These are phyloP conservation scores for Cercospora janseana DNA, from an alignment of 2,329 filamentous ascomycete species.

Conservation along the genomic window DNA sequence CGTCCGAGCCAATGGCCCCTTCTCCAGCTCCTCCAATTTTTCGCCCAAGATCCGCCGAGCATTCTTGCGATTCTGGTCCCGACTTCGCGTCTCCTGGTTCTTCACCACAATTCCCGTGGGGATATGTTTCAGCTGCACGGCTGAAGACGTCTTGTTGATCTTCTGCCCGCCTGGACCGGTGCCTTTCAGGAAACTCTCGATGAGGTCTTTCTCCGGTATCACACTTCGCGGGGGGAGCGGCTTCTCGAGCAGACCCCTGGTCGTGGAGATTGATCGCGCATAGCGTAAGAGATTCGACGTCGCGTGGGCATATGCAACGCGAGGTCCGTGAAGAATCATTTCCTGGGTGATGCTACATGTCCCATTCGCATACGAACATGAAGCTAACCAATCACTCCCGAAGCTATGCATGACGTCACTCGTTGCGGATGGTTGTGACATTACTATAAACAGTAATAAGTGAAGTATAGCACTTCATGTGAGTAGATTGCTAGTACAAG, in stretches of 20 bases:
- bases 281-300: background rate
- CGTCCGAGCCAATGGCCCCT: conserved; percentile 67
- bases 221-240: conserved; percentile 73
- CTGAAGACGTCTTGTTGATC: conserved; percentile 97
- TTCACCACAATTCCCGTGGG: conserved; percentile 93
- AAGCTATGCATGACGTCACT: too few relatives aligned
- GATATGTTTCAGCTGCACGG: conserved; percentile 86
- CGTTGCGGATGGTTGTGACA: too few relatives aligned
- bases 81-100: conserved; percentile 84
- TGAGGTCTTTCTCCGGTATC: conserved; percentile 74
- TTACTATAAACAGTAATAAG: too few relatives aligned
- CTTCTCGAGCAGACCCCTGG: conserved; percentile 44
- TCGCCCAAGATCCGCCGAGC: conserved; percentile 76
- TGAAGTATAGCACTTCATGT: too few relatives aligned
- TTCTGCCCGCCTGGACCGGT: conserved; percentile 93
- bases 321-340: background rate
- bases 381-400: too few relatives aligned
- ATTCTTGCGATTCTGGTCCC: conserved; percentile 81
- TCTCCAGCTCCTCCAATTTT: conserved; percentile 69
- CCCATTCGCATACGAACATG: too few relatives aligned
- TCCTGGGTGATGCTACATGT: too few relatives aligned
- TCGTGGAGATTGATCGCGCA: conserved; percentile 27
- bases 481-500: too few relatives aligned
- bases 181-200: conserved; percentile 84
- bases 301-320: background rate